These are phyloP conservation scores for Phytophthora idaei DNA, from an alignment of 352 stramenopile species.

Conservation along the genomic window DNA sequence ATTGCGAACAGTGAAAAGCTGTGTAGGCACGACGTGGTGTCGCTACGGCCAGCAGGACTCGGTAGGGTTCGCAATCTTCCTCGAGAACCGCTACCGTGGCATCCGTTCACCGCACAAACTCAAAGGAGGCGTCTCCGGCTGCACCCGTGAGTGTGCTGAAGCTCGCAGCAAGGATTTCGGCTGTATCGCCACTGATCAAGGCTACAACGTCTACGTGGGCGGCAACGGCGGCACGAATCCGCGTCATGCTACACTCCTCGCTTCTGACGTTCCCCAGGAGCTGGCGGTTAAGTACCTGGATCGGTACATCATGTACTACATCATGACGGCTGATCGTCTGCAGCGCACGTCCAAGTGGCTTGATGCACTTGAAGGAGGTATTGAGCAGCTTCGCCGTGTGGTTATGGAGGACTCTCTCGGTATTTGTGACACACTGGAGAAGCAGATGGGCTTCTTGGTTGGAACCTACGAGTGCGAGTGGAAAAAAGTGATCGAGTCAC, in stretches of 20 bases:
- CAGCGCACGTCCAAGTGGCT: slow-evolving; percentile 91
- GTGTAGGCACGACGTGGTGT: slow-evolving; percentile 93
- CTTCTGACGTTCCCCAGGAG: slow-evolving; percentile 55
- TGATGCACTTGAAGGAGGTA: slow-evolving; percentile 74
- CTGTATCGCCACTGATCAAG: slow-evolving; percentile 92
- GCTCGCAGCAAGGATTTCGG: slow-evolving; percentile 93
- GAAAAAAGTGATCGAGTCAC: slow-evolving; percentile 91
- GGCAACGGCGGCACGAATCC: slow-evolving; percentile 90
- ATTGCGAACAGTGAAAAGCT: slow-evolving; percentile 93
- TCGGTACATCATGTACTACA: slow-evolving; percentile 93
- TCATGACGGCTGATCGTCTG: slow-evolving; percentile 73
- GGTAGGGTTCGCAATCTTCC: slow-evolving; percentile 89
- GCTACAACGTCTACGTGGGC: slow-evolving; percentile 92
- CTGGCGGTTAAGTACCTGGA: slow-evolving; percentile 89
- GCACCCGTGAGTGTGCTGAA: slow-evolving; percentile 92
- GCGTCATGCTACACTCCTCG: slow-evolving; percentile 74
- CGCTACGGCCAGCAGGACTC: slow-evolving; percentile 91
- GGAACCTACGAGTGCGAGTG: slow-evolving; percentile 95
- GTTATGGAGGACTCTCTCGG: slow-evolving; percentile 92
- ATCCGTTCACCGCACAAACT: slow-evolving; percentile 93
- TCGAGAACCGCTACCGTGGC: slow-evolving; percentile 94
- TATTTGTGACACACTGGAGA: slow-evolving; percentile 74
- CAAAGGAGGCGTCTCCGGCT: slow-evolving; percentile 91
- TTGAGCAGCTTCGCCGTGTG: slow-evolving; percentile 55
- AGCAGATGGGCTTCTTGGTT: slow-evolving; percentile 91